These are phyloP conservation scores for Backusella mclennaniae DNA, from an alignment of 192 early-diverging fungal genomes.

Conservation along the genomic window DNA sequence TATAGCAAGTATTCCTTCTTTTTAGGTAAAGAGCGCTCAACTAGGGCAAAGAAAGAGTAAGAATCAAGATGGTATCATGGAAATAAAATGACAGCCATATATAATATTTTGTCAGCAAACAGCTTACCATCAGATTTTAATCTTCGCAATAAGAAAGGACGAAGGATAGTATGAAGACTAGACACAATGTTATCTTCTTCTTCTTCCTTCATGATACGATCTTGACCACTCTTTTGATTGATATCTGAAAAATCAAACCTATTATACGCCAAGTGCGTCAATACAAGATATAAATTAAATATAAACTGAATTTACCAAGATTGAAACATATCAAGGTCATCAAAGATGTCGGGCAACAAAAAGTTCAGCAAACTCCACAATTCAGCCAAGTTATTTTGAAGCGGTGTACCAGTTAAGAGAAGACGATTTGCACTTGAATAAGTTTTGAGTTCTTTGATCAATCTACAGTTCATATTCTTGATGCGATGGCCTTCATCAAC, in stretches of 20 bases:
- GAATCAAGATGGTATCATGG: not conserved
- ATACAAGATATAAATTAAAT: too few relatives aligned
- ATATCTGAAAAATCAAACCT: conserved; percentile 81
- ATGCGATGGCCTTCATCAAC: conserved; percentile 97
- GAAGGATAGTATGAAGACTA: conserved; percentile 87
- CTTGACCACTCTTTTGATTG: conserved; percentile 59
- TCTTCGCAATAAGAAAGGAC: conserved; percentile 61
- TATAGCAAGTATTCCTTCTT: conserved; percentile 90
- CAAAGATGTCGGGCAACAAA: conserved; percentile 93
- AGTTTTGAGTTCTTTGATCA: conserved; percentile 82
- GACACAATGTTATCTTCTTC: conserved; percentile 65
- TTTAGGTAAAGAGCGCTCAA: conserved; percentile 84
- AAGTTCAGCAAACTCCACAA: conserved; percentile 97
- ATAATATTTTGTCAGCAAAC: too few relatives aligned
- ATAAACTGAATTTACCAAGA: conserved; percentile 54
- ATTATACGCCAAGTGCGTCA: not conserved
- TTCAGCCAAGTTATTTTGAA: conserved; percentile 92
- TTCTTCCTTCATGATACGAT: conserved; percentile 66
- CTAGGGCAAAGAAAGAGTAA: conserved; percentile 40
- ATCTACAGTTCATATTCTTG: conserved; percentile 93
- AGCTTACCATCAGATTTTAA: conserved; percentile 68
- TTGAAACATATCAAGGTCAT: conserved; percentile 82
- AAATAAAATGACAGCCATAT: too few relatives aligned
- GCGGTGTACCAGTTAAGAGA: conserved; percentile 90
- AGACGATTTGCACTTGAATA: conserved; percentile 85